Evolutionary conservation across 2,329 filamentous ascomycete genomes (phyloP).

Genomic region (Davidsoniella neocaledoniae): DNA sequence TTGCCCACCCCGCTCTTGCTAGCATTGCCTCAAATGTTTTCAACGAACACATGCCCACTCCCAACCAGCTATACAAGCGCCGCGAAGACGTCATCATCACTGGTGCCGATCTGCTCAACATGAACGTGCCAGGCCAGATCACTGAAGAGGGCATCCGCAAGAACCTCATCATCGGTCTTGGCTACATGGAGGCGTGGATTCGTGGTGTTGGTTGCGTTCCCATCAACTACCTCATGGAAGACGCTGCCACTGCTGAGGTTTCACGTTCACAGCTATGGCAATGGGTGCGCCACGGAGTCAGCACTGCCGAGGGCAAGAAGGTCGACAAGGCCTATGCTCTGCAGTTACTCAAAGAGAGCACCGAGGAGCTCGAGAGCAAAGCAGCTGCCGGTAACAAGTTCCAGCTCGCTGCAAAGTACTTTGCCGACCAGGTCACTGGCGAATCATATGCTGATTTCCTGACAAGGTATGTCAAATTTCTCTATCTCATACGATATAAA

Average conservation of each 20-base stretch:
- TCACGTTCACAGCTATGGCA: conserved; percentile 93
- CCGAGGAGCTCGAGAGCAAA: conserved; percentile 55
- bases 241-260: conserved; percentile 92
- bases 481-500: background rate
- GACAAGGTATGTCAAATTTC: conserved; percentile 45
- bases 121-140: conserved; percentile 85
- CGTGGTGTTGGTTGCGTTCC: conserved; percentile 89
- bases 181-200: conserved; percentile 98
- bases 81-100: conserved; percentile 78
- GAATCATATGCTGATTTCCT: conserved; percentile 97
- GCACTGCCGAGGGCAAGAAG: conserved; percentile 73
- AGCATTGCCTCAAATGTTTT: conserved; percentile 80
- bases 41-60: conserved; percentile 96
- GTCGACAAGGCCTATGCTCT: conserved; percentile 87
- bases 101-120: conserved; percentile 86
- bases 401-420: conserved; percentile 80
- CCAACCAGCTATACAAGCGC: conserved; percentile 85
- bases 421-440: conserved; percentile 79
- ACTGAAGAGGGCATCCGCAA: conserved; percentile 93
- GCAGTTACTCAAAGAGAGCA: conserved; percentile 70
- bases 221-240: conserved; percentile 97
- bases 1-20: conserved; percentile 87
- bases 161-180: conserved; percentile 91
- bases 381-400: conserved; percentile 83
- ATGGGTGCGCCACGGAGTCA: conserved; percentile 61